Conservation (phyloP, 495 filamentous ascomycete species). For the Tetracladium marchalianum region DNA sequence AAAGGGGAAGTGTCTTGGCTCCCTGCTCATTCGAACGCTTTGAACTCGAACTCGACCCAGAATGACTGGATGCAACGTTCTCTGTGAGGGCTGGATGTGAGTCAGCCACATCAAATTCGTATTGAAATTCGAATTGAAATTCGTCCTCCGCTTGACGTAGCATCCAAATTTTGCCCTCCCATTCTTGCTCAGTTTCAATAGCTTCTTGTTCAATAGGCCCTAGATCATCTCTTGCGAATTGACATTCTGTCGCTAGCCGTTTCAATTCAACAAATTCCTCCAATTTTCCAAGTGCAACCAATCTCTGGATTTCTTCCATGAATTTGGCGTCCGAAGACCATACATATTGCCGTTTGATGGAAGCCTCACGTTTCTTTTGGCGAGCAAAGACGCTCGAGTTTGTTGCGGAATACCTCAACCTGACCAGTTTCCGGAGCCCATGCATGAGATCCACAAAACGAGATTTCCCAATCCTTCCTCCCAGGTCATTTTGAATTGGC, state of each 20-base stretch:
- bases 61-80: neutral
- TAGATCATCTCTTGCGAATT: conserved; percentile 5
- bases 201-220: conserved; percentile 13
- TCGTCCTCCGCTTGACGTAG: conserved; percentile 3
- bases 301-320: conserved; percentile 6
- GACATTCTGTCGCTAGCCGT: conserved; percentile 2
- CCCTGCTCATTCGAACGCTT: no score
- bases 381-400: conserved; percentile 5
- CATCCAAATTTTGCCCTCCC: conserved; percentile 8
- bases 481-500: no score
- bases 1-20: no score
- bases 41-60: neutral
- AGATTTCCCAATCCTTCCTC: neutral
- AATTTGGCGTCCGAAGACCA: conserved; percentile 5
- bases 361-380: conserved; percentile 5
- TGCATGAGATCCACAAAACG: conserved; percentile 4
- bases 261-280: conserved; percentile 1
- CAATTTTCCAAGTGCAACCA: neutral
- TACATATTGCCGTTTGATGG: conserved; percentile 3
- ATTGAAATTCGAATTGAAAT: neutral
- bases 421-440: neutral
- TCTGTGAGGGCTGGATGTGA: neutral
- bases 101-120: neutral
- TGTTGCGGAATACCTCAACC: neutral
- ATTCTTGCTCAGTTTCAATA: conserved; percentile 12